These are phyloP conservation scores for Metarhizium anisopliae DNA, from an alignment of 2,329 filamentous ascomycete genomes.

Conservation along the genomic window DNA sequence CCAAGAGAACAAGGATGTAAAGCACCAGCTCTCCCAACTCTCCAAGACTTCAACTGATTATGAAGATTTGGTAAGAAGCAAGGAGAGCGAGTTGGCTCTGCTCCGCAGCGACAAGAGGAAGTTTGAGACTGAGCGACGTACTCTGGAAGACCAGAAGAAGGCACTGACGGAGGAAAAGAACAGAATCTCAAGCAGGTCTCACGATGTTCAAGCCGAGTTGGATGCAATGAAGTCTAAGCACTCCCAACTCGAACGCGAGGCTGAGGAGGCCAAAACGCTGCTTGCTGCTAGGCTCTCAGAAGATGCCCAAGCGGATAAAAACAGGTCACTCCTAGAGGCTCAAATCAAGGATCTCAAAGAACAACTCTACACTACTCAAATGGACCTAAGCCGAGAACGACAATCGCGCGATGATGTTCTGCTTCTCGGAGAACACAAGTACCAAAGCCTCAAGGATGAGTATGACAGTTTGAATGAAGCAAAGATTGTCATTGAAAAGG, in stretches of 20 bases:
- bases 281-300: slow-evolving; percentile 84
- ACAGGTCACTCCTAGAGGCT: slow-evolving; percentile 71
- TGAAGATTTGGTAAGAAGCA: slow-evolving; percentile 84
- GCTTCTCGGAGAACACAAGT: slow-evolving; percentile 83
- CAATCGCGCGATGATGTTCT: slow-evolving; percentile 93
- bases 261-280: slow-evolving; percentile 75
- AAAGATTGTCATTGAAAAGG: slow-evolving; percentile 96
- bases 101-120: slow-evolving; percentile 78
- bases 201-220: slow-evolving; percentile 79
- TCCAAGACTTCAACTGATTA: slow-evolving; percentile 91
- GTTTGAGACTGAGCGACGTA: slow-evolving; percentile 69
- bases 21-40: slow-evolving; percentile 77
- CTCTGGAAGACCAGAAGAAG: slow-evolving; percentile 70
- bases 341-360: slow-evolving; percentile 84
- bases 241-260: slow-evolving; percentile 76
- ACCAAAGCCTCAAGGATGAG: slow-evolving; percentile 71
- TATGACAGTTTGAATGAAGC: slow-evolving; percentile 81
- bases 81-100: slow-evolving; percentile 85
- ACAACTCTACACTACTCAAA: slow-evolving; percentile 75
- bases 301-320: slow-evolving; percentile 75
- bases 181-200: slow-evolving; percentile 64
- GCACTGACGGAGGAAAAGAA: slow-evolving; percentile 68
- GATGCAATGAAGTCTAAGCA: slow-evolving; percentile 82
- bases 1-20: slow-evolving; percentile 72
- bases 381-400: slow-evolving; percentile 80